phyloP scores from a whole-genome alignment of 1,284 basidiomycete species.

The Agaricales sp. region DNA sequence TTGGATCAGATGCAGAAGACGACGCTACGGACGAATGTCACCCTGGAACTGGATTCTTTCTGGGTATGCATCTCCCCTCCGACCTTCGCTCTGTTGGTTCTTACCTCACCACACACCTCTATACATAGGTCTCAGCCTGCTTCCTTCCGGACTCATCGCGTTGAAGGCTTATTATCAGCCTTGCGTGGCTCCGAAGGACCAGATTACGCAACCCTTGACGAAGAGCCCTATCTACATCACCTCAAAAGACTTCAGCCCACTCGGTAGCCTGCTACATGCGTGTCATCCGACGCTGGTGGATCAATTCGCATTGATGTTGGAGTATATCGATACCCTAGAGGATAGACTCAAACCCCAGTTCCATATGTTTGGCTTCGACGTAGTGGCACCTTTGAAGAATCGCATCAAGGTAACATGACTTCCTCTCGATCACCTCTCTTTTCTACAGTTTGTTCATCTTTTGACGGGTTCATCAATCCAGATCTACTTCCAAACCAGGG shows the following conservation, averaged over 20 bases:
- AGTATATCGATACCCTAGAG: background rate
- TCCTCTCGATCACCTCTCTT: too few species aligned
- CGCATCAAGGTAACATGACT: slow-evolving; percentile 10
- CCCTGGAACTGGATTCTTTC: background rate
- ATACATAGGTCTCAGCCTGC: background rate
- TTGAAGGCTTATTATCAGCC: slow-evolving; percentile 3
- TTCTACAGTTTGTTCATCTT: background rate
- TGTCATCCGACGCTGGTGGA: background rate
- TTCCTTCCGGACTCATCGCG: background rate
- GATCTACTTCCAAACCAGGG: slow-evolving; percentile 19
- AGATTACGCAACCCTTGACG: background rate
- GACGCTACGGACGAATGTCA: background rate
- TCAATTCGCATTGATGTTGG: background rate
- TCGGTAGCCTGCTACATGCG: background rate
- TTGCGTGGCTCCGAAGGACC: background rate
- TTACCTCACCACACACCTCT: background rate
- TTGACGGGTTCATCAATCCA: background rate
- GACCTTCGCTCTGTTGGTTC: background rate
- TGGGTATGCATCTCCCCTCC: background rate
- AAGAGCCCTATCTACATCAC: background rate
- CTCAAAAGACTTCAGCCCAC: background rate
- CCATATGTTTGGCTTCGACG: slow-evolving; percentile 1
- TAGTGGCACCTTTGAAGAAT: background rate
- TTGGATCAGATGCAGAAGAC: slow-evolving; percentile 8
- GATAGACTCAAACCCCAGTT: background rate